These are phyloP conservation scores for Dunaliella primolecta DNA, from an alignment of 139 green algal species.

Conservation along the genomic window DNA sequence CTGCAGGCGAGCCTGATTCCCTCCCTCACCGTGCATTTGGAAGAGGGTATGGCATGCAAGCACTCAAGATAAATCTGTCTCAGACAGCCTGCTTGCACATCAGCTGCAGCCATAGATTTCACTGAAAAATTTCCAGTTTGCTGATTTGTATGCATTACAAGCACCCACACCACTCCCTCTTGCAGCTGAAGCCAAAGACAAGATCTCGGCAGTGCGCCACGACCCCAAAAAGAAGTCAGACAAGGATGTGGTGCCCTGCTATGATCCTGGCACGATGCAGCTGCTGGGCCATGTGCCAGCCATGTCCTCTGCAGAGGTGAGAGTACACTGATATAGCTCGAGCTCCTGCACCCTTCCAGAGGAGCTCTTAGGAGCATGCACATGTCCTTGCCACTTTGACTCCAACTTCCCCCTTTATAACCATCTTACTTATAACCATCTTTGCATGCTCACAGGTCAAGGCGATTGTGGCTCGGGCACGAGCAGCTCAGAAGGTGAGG, in stretches of 20 bases:
- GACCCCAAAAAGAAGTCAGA: slow-evolving; percentile 35
- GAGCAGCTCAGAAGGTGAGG: background rate
- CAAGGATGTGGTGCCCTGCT: slow-evolving; percentile 63
- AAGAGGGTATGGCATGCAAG: background rate
- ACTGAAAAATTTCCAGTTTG: too few relatives aligned
- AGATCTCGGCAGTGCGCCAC: slow-evolving; percentile 32
- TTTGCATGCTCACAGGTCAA: slow-evolving; percentile 4
- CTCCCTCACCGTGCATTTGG: background rate
- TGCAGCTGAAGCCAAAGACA: slow-evolving; percentile 32
- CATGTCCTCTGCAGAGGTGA: slow-evolving; percentile 52
- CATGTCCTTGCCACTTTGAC: background rate
- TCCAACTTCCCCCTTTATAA: too few relatives aligned
- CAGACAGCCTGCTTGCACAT: background rate
- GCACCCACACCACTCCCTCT: background rate
- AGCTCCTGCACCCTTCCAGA: too few relatives aligned
- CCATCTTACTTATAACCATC: background rate
- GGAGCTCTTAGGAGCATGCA: too few relatives aligned
- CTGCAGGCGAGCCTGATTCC: background rate
- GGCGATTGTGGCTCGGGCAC: background rate
- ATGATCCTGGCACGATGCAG: slow-evolving; percentile 83
- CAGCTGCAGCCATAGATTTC: too few relatives aligned
- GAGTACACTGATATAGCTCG: too few relatives aligned
- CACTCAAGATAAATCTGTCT: background rate
- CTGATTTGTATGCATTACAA: background rate
- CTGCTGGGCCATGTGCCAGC: slow-evolving; percentile 79